phyloP scores from a whole-genome alignment of 495 filamentous ascomycete species.

The Penicillium subrubescens region DNA sequence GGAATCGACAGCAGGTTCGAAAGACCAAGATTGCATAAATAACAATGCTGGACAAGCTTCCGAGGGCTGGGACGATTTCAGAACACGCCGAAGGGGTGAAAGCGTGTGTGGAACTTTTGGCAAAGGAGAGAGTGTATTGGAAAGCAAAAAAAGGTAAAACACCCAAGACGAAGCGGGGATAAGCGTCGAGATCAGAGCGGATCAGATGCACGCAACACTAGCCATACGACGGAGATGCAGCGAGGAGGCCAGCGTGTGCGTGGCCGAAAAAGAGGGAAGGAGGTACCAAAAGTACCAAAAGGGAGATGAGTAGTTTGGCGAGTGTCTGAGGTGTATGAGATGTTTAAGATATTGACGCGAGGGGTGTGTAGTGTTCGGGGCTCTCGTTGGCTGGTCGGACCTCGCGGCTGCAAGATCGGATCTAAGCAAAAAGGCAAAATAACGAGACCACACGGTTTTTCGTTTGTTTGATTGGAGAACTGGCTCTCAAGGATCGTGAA shows the following conservation, averaged over 20 bases:
- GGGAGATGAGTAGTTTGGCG: constrained; percentile 1
- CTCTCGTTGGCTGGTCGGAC: constrained; percentile 11
- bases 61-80: constrained; percentile 14
- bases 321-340: constrained; percentile 4
- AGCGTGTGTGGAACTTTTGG: constrained; percentile 2
- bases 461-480: not conserved
- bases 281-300: not conserved
- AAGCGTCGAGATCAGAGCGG: constrained; percentile 3
- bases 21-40: constrained; percentile 11
- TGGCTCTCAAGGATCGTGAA: constrained; percentile 8
- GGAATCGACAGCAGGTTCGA: constrained; percentile 5
- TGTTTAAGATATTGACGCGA: constrained; percentile 16
- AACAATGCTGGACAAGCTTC: constrained; percentile 7
- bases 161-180: not conserved
- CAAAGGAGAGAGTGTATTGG: not conserved
- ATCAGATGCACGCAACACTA: constrained; percentile 13
- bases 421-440: constrained; percentile 6
- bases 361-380: not conserved
- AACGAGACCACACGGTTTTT: not conserved
- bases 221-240: not conserved
- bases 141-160: not conserved
- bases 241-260: not conserved
- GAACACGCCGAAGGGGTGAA: constrained; percentile 11
- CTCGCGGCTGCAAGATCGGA: constrained; percentile 12
- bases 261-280: not conserved